phyloP scores from a whole-genome alignment of 2,329 filamentous ascomycete genomes.

The Ramularia endophylla region DNA sequence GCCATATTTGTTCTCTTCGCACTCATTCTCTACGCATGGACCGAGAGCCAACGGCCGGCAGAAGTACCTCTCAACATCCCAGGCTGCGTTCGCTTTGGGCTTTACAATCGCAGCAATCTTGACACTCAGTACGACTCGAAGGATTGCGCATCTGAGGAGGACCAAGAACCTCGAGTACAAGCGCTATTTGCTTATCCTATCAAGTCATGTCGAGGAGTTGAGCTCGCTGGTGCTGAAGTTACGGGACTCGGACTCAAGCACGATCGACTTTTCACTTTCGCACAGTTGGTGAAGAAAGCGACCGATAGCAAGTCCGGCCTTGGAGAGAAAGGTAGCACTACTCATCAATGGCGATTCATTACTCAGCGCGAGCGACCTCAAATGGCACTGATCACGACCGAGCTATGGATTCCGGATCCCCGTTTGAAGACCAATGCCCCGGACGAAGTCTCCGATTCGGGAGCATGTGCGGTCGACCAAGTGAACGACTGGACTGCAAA shows the following conservation, averaged over 20 bases:
- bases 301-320: constrained; percentile 25
- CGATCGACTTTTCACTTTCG: constrained; percentile 54
- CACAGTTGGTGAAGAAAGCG: constrained; percentile 48
- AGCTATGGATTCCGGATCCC: constrained; percentile 63
- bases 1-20: not conserved
- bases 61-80: not conserved
- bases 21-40: not conserved
- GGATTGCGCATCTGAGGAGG: too few species aligned
- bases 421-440: constrained; percentile 2
- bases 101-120: constrained; percentile 1
- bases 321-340: constrained; percentile 19
- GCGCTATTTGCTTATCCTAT: constrained; percentile 45
- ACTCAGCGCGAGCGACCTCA: constrained; percentile 64
- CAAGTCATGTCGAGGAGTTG: constrained; percentile 40
- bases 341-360: constrained; percentile 61
- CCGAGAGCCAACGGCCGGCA: not conserved
- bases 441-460: constrained; percentile 8
- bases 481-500: constrained; percentile 46
- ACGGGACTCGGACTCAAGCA: constrained; percentile 41
- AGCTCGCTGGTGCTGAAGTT: constrained; percentile 34
- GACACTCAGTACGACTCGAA: not conserved
- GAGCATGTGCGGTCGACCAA: constrained; percentile 1
- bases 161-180: constrained; percentile 3
- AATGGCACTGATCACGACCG: constrained; percentile 61
- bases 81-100: not conserved